A percentile compares a stretch with the other conserved stretches of the same genome.
Evolutionary conservation across 805 yeast species (phyloP).

Genomic region (Barnettozyma sucrosica): DNA sequence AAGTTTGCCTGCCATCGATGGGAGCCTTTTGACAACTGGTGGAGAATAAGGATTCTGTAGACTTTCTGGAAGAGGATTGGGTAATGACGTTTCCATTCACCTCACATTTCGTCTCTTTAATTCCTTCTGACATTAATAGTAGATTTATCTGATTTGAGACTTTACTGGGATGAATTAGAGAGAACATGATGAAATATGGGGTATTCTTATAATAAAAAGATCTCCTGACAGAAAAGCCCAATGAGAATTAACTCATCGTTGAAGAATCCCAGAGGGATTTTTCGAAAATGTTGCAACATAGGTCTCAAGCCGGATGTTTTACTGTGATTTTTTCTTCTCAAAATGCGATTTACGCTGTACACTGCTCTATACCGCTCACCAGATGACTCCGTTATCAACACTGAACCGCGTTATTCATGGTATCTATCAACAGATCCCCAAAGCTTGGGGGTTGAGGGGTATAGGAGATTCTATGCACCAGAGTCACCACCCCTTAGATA

Average conservation of each 20-base stretch:
- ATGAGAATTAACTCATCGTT: not conserved
- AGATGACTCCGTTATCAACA: no score
- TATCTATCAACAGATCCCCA: no score
- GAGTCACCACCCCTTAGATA: no score
- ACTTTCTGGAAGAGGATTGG: not conserved
- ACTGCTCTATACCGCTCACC: no score
- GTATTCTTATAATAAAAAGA: not conserved
- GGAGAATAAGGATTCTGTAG: not conserved
- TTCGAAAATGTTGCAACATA: no score
- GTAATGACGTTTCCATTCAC: not conserved
- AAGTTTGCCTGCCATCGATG: not conserved
- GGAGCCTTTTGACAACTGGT: not conserved
- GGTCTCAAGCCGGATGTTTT: no score
- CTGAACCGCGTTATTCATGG: no score
- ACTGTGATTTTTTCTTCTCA: not conserved
- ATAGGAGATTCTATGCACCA: no score
- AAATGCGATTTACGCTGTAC: no score
- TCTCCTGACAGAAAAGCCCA: not conserved
- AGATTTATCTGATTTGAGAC: no score
- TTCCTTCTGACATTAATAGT: not conserved
- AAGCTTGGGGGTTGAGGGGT: no score
- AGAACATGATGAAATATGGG: not conserved
- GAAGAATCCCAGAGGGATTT: not conserved
- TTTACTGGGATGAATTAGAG: not conserved
- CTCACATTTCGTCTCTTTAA: not conserved